Evolutionary conservation across 768 basidiomycete genomes (phyloP).

Genomic region (Clavaria fumosa): DNA sequence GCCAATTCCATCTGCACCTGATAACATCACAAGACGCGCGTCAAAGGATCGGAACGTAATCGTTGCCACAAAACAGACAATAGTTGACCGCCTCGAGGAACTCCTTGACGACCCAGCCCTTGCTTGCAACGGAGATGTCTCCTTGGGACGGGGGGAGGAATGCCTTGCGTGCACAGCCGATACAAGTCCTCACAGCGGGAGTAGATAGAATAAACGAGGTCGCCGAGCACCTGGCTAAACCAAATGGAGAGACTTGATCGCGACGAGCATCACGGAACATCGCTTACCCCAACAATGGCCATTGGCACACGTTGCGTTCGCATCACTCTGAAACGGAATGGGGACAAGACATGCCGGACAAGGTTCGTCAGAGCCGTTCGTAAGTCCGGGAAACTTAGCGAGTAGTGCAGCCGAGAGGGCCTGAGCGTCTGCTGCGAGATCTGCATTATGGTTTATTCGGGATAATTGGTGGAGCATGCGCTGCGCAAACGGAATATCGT

Average conservation of each 20-base stretch:
- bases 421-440: constrained; percentile 24
- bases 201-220: constrained; percentile 75
- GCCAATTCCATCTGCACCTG: too few species aligned
- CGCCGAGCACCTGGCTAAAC: constrained; percentile 58
- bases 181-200: constrained; percentile 60
- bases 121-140: constrained; percentile 33
- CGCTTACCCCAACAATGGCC: constrained; percentile 67
- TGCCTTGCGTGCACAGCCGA: constrained; percentile 70
- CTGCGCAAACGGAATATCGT: constrained; percentile 50
- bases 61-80: constrained; percentile 59
- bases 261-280: too few species aligned
- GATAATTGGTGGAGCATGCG: constrained; percentile 46
- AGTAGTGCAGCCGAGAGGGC: constrained; percentile 18
- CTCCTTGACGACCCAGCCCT: constrained; percentile 50
- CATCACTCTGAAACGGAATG: constrained; percentile 45
- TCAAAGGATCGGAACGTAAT: constrained; percentile 41
- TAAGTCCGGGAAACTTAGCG: constrained; percentile 13
- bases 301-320: constrained; percentile 44
- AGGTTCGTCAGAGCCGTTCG: constrained; percentile 34
- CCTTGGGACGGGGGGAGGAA: constrained; percentile 43
- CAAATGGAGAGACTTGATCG: too few species aligned
- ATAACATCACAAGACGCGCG: too few species aligned
- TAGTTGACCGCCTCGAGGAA: constrained; percentile 48
- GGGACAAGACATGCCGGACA: constrained; percentile 62
- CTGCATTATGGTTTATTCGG: constrained; percentile 31